phyloP scores from a whole-genome alignment of 352 stramenopile genomes.

The Globisporangium nodosum region DNA sequence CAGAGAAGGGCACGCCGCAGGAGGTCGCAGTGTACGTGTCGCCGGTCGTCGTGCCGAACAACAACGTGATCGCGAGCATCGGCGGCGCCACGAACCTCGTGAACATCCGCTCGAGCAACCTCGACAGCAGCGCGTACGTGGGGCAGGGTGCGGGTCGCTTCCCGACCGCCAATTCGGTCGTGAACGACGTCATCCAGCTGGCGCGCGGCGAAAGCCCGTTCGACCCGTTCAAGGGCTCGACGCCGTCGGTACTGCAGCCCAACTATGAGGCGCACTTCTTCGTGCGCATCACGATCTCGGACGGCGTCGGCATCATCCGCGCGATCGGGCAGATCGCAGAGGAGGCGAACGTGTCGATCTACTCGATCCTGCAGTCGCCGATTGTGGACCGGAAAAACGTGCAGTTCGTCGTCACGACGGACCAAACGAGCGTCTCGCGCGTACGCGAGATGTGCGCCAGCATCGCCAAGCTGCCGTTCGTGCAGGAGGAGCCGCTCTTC shows the following conservation, averaged over 20 bases:
- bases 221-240: slow-evolving; percentile 77
- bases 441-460: slow-evolving; percentile 88
- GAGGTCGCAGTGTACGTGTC: slow-evolving; percentile 93
- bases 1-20: slow-evolving; percentile 54
- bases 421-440: slow-evolving; percentile 84
- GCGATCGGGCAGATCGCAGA: slow-evolving; percentile 93
- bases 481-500: slow-evolving; percentile 77
- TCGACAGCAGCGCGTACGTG: slow-evolving; percentile 88
- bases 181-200: slow-evolving; percentile 94
- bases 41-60: slow-evolving; percentile 87
- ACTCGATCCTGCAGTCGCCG: slow-evolving; percentile 96
- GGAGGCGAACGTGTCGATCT: slow-evolving; percentile 94
- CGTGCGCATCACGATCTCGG: slow-evolving; percentile 92
- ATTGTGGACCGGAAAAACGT: slow-evolving; percentile 91
- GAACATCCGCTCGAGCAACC: slow-evolving; percentile 85
- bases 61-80: slow-evolving; percentile 88
- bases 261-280: slow-evolving; percentile 94
- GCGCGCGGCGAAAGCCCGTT: slow-evolving; percentile 80
- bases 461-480: slow-evolving; percentile 86
- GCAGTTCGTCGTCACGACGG: slow-evolving; percentile 95
- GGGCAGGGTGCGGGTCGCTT: slow-evolving; percentile 93
- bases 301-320: slow-evolving; percentile 93
- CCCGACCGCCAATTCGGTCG: slow-evolving; percentile 94
- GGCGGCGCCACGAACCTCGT: slow-evolving; percentile 91
- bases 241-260: slow-evolving; percentile 65